Percentiles rank a stretch among this genome's conserved stretches.
Conservation (phyloP, 768 basidiomycete genomes). For the Kwoniella pini region DNA sequence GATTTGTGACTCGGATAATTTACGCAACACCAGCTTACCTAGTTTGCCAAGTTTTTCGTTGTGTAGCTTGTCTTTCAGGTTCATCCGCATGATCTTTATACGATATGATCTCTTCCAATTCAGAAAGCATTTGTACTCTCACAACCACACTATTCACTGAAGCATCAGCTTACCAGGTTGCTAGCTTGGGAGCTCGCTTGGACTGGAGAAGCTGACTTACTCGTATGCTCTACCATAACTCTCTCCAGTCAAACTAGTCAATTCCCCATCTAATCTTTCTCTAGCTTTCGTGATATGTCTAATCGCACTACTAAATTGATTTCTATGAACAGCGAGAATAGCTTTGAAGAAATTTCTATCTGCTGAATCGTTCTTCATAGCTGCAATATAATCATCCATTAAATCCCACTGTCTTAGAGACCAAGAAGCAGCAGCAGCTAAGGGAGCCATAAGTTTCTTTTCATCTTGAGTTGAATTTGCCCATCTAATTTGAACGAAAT, state of each 20-base stretch:
- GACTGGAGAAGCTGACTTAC: conserved; percentile 56
- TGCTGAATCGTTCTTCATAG: conserved; percentile 88
- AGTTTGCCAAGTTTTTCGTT: conserved; percentile 97
- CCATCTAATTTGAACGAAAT: conserved; percentile 87
- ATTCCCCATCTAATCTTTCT: conserved; percentile 84
- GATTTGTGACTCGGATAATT: not conserved
- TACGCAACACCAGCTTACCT: conserved; percentile 62
- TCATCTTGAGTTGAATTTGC: conserved; percentile 76
- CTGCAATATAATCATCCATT: conserved; percentile 95
- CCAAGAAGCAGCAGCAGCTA: conserved; percentile 98
- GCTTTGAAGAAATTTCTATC: conserved; percentile 96
- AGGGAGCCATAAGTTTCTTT: conserved; percentile 86
- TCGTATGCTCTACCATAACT: conserved; percentile 97
- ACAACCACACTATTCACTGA: conserved; percentile 76
- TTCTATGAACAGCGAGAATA: conserved; percentile 92
- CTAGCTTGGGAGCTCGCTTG: too few species aligned
- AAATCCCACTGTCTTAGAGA: conserved; percentile 94
- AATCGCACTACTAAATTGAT: conserved; percentile 88
- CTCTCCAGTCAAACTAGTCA: conserved; percentile 88
- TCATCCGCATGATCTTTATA: conserved; percentile 95
- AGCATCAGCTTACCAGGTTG: conserved; percentile 3
- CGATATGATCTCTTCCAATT: conserved; percentile 93
- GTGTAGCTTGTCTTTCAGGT: conserved; percentile 83
- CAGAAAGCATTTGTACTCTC: conserved; percentile 96
- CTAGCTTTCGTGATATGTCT: conserved; percentile 88